A percentile compares a stretch with the other conserved stretches of the same genome.
phyloP scores from a whole-genome alignment of 805 yeast species.

The Saccharomycopsis javanensis region DNA sequence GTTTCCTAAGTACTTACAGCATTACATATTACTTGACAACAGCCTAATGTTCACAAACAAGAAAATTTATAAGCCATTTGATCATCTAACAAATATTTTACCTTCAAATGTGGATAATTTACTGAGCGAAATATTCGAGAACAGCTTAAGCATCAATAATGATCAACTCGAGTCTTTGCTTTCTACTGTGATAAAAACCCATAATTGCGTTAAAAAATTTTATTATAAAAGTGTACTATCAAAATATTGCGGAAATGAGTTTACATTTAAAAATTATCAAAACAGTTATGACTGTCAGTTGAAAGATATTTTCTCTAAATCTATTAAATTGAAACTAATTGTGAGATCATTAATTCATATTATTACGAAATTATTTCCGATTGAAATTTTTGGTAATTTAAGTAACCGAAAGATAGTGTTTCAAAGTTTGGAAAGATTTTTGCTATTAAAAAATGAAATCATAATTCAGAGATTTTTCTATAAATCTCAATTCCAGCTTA shows the following conservation, averaged over 20 bases:
- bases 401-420: conserved; percentile 37
- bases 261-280: conserved; percentile 17
- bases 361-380: conserved; percentile 41
- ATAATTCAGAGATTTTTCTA: conserved; percentile 26
- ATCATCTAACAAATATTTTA: background rate
- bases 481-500: conserved; percentile 28
- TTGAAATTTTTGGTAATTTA: conserved; percentile 41
- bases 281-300: conserved; percentile 23
- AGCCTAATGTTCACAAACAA: background rate
- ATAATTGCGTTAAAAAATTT: conserved; percentile 31
- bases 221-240: conserved; percentile 28
- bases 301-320: conserved; percentile 20
- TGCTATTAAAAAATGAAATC: conserved; percentile 32
- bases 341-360: conserved; percentile 34
- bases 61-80: background rate
- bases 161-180: conserved; percentile 1
- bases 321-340: conserved; percentile 25
- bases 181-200: conserved; percentile 26
- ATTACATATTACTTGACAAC: background rate
- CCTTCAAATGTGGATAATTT: background rate
- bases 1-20: background rate
- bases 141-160: background rate
- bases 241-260: background rate
- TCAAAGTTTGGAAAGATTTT: conserved; percentile 28
- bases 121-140: background rate